Conservation (phyloP, 208 protist genomes). For the Borovskyia barvae region DNA sequence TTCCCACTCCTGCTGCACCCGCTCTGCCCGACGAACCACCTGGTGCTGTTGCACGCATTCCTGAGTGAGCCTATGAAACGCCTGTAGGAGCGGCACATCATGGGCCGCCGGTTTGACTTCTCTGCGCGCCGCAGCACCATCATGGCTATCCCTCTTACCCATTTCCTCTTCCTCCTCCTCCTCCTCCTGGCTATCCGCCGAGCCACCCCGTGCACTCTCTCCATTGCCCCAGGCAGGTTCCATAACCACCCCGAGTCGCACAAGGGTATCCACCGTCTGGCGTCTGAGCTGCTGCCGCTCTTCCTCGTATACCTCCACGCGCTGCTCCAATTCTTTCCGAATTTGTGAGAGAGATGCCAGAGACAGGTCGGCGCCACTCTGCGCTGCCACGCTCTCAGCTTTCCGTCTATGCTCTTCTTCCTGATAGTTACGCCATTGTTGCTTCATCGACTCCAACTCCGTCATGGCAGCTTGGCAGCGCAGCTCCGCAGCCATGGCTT, state of each 20-base stretch:
- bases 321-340: constrained; percentile 14
- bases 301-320: constrained; percentile 24
- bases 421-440: constrained; percentile 1
- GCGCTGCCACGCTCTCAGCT: background rate
- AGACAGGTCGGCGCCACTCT: constrained; percentile 9
- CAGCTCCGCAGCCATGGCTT: background rate
- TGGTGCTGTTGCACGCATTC: constrained; percentile 36
- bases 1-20: constrained; percentile 74
- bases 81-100: constrained; percentile 27
- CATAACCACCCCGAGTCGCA: constrained; percentile 27
- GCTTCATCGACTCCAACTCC: background rate
- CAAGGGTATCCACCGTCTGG: constrained; percentile 21
- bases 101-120: background rate
- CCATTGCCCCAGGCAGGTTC: background rate
- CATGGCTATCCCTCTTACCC: background rate
- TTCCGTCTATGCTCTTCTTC: constrained; percentile 3
- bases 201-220: too few relatives aligned
- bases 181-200: constrained; percentile 1
- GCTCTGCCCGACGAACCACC: constrained; percentile 15
- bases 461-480: background rate
- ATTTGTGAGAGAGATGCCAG: constrained; percentile 7
- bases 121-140: too few relatives aligned
- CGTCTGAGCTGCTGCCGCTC: constrained; percentile 17
- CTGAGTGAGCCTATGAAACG: constrained; percentile 34
- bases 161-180: background rate